Percentiles rank a stretch among this genome's conserved stretches.
phyloP scores from a whole-genome alignment of 2,329 filamentous ascomycete genomes.

The Calycina herbarum region DNA sequence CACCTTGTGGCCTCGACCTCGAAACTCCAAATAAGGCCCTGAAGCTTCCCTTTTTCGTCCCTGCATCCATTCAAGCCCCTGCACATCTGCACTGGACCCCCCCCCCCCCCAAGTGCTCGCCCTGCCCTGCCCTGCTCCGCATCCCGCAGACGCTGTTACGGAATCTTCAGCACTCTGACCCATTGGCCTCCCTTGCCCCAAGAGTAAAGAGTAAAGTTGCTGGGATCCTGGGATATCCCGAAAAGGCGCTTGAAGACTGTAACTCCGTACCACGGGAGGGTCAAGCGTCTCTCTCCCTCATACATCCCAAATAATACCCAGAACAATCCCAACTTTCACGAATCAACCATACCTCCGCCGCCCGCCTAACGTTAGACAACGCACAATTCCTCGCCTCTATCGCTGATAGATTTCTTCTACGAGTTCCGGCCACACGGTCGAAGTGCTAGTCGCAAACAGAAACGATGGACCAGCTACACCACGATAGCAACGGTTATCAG shows the following conservation, averaged over 20 bases:
- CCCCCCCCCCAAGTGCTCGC: neutral
- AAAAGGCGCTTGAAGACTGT: conserved; percentile 2
- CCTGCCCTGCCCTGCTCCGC: neutral
- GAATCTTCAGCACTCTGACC: conserved; percentile 3
- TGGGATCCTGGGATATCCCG: conserved; percentile 5
- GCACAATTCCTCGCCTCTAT: neutral
- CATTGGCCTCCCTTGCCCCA: conserved; percentile 1
- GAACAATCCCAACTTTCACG: neutral
- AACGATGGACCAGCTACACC: conserved; percentile 34
- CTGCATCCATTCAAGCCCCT: conserved; percentile 2
- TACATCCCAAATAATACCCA: no score
- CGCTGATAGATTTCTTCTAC: neutral
- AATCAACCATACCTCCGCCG: neutral
- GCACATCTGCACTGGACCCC: neutral
- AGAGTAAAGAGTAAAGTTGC: neutral
- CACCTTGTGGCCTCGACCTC: neutral
- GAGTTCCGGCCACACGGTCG: conserved; percentile 16
- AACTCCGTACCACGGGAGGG: no score
- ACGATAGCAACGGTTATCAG: conserved; percentile 51
- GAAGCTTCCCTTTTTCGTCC: neutral
- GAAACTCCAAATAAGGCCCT: conserved; percentile 2
- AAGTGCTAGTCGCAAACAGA: conserved; percentile 24
- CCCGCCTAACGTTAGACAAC: neutral
- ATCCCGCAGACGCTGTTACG: neutral
- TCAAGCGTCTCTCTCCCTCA: no score